Conservation (phyloP, 768 basidiomycete species). For the Agaricus blazei region DNA sequence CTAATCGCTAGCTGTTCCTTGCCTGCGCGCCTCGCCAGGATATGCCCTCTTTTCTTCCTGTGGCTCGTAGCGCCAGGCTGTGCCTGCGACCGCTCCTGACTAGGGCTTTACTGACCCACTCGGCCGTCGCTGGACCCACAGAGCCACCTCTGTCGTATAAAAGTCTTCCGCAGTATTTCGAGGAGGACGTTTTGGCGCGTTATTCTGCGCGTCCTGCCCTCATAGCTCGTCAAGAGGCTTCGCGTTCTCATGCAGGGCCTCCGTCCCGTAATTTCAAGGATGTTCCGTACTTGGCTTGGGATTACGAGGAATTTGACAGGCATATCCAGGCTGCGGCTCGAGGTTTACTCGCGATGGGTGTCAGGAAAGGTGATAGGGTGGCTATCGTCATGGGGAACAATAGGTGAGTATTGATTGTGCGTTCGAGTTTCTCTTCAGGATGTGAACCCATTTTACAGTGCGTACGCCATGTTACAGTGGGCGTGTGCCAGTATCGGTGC, state of each 20-base stretch:
- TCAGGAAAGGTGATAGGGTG: slow-evolving; percentile 71
- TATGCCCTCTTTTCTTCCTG: slow-evolving; percentile 1
- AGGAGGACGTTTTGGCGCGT: slow-evolving; percentile 44
- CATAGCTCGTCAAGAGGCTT: slow-evolving; percentile 55
- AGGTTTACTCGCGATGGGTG: slow-evolving; percentile 64
- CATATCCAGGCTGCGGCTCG: slow-evolving; percentile 66
- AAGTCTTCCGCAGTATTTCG: slow-evolving; percentile 63
- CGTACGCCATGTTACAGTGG: slow-evolving; percentile 82
- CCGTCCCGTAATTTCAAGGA: slow-evolving; percentile 42
- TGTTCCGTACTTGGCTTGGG: slow-evolving; percentile 61
- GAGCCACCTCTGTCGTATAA: slow-evolving; percentile 49
- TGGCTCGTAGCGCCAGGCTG: slow-evolving; percentile 4
- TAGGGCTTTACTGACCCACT: slow-evolving; percentile 29
- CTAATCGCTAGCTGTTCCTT: background rate
- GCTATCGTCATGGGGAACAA: slow-evolving; percentile 84
- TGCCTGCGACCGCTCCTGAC: background rate
- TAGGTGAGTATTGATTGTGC: slow-evolving; percentile 42
- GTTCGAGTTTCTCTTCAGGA: background rate
- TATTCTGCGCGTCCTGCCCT: slow-evolving; percentile 54
- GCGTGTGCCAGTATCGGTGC: slow-evolving; percentile 84
- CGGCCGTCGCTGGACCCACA: slow-evolving; percentile 52
- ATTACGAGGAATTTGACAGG: slow-evolving; percentile 62
- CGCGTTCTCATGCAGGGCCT: slow-evolving; percentile 59
- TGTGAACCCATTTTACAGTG: slow-evolving; percentile 31
- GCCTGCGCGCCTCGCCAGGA: no score